Evolutionary conservation across 192 early-diverging fungal species (phyloP).

Genomic region (Coemansia furcata): DNA sequence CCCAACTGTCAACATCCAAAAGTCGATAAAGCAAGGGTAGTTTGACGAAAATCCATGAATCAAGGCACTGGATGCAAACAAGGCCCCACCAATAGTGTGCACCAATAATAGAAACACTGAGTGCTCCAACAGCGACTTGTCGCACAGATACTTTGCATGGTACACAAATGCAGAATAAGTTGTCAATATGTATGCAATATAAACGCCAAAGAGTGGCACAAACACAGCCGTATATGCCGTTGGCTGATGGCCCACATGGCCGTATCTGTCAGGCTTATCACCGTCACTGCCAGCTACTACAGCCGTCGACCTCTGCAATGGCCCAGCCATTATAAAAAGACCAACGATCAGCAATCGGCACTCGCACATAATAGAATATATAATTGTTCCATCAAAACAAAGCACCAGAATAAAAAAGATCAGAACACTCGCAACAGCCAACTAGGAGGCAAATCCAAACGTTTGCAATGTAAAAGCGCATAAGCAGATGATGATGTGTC

Average conservation of each 20-base stretch:
- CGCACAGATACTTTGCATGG: conserved; percentile 18
- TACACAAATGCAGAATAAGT: conserved; percentile 28
- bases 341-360: not conserved
- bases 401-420: not conserved
- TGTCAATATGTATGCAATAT: conserved; percentile 6
- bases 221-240: conserved; percentile 15
- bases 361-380: not conserved
- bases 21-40: conserved; percentile 36
- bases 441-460: not conserved
- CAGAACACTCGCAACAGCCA: not conserved
- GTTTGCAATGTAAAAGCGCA: not conserved
- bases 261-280: not conserved
- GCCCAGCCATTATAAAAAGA: not conserved
- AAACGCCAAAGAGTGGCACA: conserved; percentile 16
- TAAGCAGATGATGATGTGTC: not conserved
- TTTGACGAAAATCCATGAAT: conserved; percentile 14
- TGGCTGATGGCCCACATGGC: not conserved
- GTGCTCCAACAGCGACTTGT: conserved; percentile 26
- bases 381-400: not conserved
- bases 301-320: not conserved
- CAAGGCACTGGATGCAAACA: conserved; percentile 12
- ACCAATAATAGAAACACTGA: conserved; percentile 23
- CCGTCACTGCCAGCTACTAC: not conserved
- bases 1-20: conserved; percentile 17
- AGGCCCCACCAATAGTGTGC: conserved; percentile 3